Evolutionary conservation across 306 rosid species (phyloP).

Genomic region (Lagenaria siceraria): DNA sequence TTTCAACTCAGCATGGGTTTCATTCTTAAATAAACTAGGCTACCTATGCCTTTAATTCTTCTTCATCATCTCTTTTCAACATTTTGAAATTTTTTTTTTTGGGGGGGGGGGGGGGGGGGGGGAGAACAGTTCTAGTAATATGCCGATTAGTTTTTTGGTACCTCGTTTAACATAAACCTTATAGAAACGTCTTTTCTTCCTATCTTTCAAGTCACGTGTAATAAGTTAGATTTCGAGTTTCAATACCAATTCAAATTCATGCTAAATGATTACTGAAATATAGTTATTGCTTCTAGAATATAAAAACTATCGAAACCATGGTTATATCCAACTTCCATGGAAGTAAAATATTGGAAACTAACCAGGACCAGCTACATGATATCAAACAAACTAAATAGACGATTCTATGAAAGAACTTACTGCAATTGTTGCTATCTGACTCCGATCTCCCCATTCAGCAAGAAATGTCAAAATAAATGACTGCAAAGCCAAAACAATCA

Average conservation of each 20-base stretch:
- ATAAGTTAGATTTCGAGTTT: too few relatives aligned
- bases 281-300: neutral
- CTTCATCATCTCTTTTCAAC: neutral
- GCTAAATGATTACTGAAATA: neutral
- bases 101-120: too few relatives aligned
- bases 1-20: neutral
- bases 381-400: neutral
- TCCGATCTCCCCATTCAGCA: conserved; percentile 99
- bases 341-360: neutral
- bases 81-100: too few relatives aligned
- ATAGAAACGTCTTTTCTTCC: too few relatives aligned
- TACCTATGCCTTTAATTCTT: neutral
- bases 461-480: conserved; percentile 84
- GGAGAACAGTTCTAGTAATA: too few relatives aligned
- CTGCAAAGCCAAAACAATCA: conserved; percentile 29
- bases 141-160: too few relatives aligned
- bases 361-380: neutral
- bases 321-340: neutral
- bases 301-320: neutral
- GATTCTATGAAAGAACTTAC: conserved; percentile 32
- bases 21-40: neutral
- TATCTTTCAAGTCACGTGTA: neutral
- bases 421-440: conserved; percentile 99
- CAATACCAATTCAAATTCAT: neutral
- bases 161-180: too few relatives aligned